These are phyloP conservation scores for Gracilaria gracilis DNA, from an alignment of 23 red algal genomes.

Conservation along the genomic window DNA sequence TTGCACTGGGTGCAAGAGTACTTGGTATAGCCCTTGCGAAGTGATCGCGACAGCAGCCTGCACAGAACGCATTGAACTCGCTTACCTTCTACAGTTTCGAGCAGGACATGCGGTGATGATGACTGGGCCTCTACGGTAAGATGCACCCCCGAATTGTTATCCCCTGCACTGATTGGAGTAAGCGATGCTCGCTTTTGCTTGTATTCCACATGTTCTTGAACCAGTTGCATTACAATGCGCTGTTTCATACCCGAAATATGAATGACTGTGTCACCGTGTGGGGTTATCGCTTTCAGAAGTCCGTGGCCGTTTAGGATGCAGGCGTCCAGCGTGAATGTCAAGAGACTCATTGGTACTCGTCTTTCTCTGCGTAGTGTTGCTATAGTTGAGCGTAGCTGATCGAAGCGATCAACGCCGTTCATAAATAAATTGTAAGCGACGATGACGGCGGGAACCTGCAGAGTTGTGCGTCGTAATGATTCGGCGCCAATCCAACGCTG, in stretches of 20 bases:
- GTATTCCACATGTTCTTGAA: not conserved
- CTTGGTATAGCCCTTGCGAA: not conserved
- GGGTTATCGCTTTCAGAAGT: not conserved
- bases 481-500: not conserved
- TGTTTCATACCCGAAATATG: not conserved
- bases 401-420: constrained; percentile 12
- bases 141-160: not conserved
- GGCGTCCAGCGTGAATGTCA: not conserved
- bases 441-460: not conserved
- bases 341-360: not conserved
- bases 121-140: not conserved
- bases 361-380: not conserved
- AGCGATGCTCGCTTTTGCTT: not conserved
- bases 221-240: not conserved
- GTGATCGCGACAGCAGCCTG: not conserved
- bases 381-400: not conserved
- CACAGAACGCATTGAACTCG: not conserved
- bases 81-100: not conserved
- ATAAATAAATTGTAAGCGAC: constrained; percentile 4
- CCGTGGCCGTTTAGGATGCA: not conserved
- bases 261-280: not conserved
- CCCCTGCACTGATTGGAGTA: not conserved
- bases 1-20: not conserved
- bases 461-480: not conserved
- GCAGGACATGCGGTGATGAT: not conserved